Percentiles rank a stretch among this genome's conserved stretches.
These are phyloP conservation scores for Crithidia mellificae DNA, from an alignment of 208 protist genomes.

Conservation along the genomic window DNA sequence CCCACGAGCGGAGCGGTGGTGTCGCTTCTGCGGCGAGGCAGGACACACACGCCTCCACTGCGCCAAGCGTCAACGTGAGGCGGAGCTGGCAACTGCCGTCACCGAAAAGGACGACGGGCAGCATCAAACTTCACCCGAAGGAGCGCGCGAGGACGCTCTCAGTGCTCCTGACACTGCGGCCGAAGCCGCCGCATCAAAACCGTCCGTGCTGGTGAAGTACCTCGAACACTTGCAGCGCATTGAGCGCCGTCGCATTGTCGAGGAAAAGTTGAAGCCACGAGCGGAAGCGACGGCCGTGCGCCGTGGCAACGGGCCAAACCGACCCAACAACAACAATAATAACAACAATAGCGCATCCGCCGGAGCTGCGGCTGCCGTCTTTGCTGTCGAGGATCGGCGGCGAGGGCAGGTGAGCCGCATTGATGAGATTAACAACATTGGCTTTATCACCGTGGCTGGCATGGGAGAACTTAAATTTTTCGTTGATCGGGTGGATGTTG, in stretches of 20 bases:
- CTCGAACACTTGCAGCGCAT: slow-evolving; percentile 66
- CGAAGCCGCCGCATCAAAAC: background rate
- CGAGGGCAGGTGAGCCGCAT: slow-evolving; percentile 69
- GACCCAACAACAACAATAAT: background rate
- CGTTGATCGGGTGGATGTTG: slow-evolving; percentile 78
- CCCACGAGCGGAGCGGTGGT: slow-evolving; percentile 61
- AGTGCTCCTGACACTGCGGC: too few relatives aligned
- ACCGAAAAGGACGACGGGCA: too few relatives aligned
- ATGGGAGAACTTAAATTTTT: slow-evolving; percentile 86
- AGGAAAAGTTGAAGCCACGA: slow-evolving; percentile 58
- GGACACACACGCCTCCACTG: slow-evolving; percentile 71
- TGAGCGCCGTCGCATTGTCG: slow-evolving; percentile 65
- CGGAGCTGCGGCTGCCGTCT: slow-evolving; percentile 14
- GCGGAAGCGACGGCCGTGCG: slow-evolving; percentile 13
- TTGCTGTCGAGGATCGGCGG: slow-evolving; percentile 63
- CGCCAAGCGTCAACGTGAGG: slow-evolving; percentile 14
- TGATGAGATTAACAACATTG: slow-evolving; percentile 71
- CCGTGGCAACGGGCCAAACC: slow-evolving; percentile 12
- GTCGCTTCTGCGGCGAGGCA: slow-evolving; percentile 54
- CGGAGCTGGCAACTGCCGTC: too few relatives aligned
- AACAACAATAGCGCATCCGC: background rate
- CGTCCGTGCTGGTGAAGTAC: slow-evolving; percentile 50
- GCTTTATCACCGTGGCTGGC: slow-evolving; percentile 69
- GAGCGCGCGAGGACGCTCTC: too few relatives aligned
- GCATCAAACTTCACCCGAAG: too few relatives aligned